phyloP scores from a whole-genome alignment of 208 protist species.

The Leishmania arabica region DNA sequence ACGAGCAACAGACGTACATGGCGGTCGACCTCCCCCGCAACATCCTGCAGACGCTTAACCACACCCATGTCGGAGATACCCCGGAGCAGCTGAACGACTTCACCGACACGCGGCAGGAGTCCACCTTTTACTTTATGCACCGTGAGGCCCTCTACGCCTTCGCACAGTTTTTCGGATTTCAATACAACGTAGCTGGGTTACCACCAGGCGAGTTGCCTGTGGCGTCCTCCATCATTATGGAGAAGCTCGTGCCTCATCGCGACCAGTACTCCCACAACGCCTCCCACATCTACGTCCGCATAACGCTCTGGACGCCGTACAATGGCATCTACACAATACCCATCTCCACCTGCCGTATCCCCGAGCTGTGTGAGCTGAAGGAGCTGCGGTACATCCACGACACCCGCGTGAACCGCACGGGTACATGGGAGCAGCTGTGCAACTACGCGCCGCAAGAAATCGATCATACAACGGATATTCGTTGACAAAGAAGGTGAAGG shows the following conservation, averaged over 20 bases:
- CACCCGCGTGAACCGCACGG: slow-evolving; percentile 60
- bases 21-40: slow-evolving; percentile 72
- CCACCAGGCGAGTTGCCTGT: slow-evolving; percentile 75
- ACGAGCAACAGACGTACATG: slow-evolving; percentile 88
- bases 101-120: slow-evolving; percentile 63
- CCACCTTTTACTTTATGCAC: slow-evolving; percentile 82
- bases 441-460: slow-evolving; percentile 69
- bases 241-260: slow-evolving; percentile 54
- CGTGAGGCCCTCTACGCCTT: slow-evolving; percentile 87
- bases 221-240: slow-evolving; percentile 70
- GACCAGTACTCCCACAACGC: slow-evolving; percentile 43
- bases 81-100: slow-evolving; percentile 60
- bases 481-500: slow-evolving; percentile 19
- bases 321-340: slow-evolving; percentile 61
- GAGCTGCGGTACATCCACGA: slow-evolving; percentile 70
- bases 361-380: slow-evolving; percentile 68
- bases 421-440: slow-evolving; percentile 75
- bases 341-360: slow-evolving; percentile 58
- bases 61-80: slow-evolving; percentile 40
- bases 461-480: slow-evolving; percentile 81
- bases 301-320: slow-evolving; percentile 72
- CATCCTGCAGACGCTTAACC: slow-evolving; percentile 54
- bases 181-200: slow-evolving; percentile 65
- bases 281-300: slow-evolving; percentile 52
- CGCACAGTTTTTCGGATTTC: slow-evolving; percentile 81